These are phyloP conservation scores for Salix arbutifolia DNA, from an alignment of 345 rosid genomes.

Conservation along the genomic window DNA sequence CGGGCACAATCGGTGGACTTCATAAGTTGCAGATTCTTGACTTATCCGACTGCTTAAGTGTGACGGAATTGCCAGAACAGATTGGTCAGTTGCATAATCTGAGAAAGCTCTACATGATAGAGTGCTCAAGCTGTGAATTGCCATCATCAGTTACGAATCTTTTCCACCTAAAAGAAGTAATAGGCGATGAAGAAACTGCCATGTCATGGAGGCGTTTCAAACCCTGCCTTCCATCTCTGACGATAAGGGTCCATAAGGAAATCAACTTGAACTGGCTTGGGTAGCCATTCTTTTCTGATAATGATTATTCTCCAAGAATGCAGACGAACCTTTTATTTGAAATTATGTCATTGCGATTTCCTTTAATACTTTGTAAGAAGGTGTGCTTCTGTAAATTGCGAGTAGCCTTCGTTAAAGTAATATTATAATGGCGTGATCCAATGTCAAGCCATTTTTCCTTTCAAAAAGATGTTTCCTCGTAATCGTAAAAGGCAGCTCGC, in stretches of 20 bases:
- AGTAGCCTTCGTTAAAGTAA: too few relatives aligned
- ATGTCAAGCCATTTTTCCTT: too few relatives aligned
- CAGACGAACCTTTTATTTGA: too few relatives aligned
- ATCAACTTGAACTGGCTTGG: constrained; percentile 29
- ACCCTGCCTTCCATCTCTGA: not conserved
- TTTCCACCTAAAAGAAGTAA: constrained; percentile 14
- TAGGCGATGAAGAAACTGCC: constrained; percentile 25
- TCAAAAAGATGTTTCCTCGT: too few relatives aligned
- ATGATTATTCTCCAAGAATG: not conserved
- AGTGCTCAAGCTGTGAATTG: constrained; percentile 19
- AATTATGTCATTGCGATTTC: too few relatives aligned
- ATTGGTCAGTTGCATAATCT: constrained; percentile 16
- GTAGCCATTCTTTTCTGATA: not conserved
- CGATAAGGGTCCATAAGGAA: constrained; percentile 16
- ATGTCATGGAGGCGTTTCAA: constrained; percentile 11
- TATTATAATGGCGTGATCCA: too few relatives aligned
- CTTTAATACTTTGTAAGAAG: too few relatives aligned
- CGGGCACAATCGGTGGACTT: constrained; percentile 20
- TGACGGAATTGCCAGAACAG: constrained; percentile 17
- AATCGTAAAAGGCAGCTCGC: too few relatives aligned
- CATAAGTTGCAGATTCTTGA: constrained; percentile 22
- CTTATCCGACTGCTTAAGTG: constrained; percentile 16
- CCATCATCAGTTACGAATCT: constrained; percentile 22
- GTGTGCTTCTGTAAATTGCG: too few relatives aligned
- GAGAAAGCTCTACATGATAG: constrained; percentile 22